Evolutionary conservation across 208 protist genomes (phyloP).

Genomic region (Crithidia expoeki): DNA sequence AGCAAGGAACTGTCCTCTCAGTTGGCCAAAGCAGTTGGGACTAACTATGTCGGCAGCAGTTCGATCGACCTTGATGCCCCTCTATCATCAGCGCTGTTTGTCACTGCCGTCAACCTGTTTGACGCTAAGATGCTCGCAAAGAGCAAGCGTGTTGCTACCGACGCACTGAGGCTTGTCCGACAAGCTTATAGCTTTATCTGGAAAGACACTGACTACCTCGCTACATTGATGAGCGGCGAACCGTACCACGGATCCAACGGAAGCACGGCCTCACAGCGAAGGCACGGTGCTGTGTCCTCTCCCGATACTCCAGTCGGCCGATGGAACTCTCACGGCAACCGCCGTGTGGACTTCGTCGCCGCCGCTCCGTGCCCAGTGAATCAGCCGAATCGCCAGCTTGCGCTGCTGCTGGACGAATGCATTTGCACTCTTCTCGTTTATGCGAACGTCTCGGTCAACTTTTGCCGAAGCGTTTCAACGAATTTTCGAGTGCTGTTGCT

Average conservation of each 20-base stretch:
- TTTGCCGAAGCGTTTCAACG: conserved; percentile 59
- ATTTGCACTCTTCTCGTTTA: conserved; percentile 82
- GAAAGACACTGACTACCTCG: conserved; percentile 45
- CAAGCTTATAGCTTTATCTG: conserved; percentile 79
- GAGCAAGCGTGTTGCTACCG: conserved; percentile 57
- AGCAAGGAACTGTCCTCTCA: neutral
- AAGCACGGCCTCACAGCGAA: neutral
- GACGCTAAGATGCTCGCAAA: conserved; percentile 63
- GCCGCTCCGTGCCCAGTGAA: conserved; percentile 40
- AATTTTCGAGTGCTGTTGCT: conserved; percentile 56
- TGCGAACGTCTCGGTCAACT: conserved; percentile 67
- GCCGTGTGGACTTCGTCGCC: conserved; percentile 26
- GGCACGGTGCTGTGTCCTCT: neutral
- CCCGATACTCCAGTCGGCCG: neutral
- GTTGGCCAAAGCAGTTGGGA: neutral
- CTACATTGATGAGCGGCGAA: conserved; percentile 24
- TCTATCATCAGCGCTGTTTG: conserved; percentile 56
- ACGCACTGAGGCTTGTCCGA: conserved; percentile 69
- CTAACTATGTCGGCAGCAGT: conserved; percentile 5
- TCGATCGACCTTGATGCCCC: conserved; percentile 59
- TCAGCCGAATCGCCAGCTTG: conserved; percentile 40
- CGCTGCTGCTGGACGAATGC: conserved; percentile 65
- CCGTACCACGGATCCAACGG: conserved; percentile 6
- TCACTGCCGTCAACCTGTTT: conserved; percentile 71
- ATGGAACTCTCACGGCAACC: neutral